A percentile compares a stretch with the other conserved stretches of the same genome.
Evolutionary conservation across 2,329 filamentous ascomycete species (phyloP).

Genomic region (Zymoseptoria ardabiliae): DNA sequence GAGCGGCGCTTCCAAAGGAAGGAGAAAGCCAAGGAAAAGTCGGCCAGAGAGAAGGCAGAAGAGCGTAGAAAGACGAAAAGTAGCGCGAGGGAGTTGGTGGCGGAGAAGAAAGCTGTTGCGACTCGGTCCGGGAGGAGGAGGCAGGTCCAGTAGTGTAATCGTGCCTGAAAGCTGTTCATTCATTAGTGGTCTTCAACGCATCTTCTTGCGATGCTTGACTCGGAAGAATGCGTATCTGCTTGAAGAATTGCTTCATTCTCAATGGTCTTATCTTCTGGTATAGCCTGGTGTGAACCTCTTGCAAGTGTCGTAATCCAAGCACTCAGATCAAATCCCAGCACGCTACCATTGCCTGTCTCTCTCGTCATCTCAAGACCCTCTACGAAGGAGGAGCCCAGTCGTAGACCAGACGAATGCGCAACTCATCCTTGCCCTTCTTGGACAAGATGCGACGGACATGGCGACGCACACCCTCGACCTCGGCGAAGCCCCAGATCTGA

Average conservation of each 20-base stretch:
- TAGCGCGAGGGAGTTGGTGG: neutral
- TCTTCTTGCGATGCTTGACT: neutral
- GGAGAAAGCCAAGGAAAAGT: neutral
- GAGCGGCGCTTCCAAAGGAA: neutral
- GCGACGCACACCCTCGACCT: conserved; percentile 35
- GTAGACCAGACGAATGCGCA: conserved; percentile 38
- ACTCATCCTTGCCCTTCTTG: conserved; percentile 33
- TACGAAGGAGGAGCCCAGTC: conserved; percentile 26
- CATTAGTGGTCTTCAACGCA: neutral
- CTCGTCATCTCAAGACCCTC: neutral
- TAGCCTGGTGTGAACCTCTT: neutral
- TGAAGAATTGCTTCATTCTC: neutral
- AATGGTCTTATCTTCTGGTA: neutral
- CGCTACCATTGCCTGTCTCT: neutral
- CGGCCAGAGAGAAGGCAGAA: neutral
- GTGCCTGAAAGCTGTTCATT: neutral
- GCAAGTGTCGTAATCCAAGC: neutral
- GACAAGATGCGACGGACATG: conserved; percentile 33
- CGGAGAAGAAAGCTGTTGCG: neutral
- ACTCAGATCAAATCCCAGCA: neutral
- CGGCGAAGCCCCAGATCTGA: conserved; percentile 46
- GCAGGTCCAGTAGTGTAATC: neutral
- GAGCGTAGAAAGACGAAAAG: neutral
- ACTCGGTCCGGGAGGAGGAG: neutral
- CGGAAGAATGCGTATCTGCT: neutral